These are phyloP conservation scores for Pseudocercospora fijiensis DNA, from an alignment of 2,329 filamentous ascomycete species.

Conservation along the genomic window DNA sequence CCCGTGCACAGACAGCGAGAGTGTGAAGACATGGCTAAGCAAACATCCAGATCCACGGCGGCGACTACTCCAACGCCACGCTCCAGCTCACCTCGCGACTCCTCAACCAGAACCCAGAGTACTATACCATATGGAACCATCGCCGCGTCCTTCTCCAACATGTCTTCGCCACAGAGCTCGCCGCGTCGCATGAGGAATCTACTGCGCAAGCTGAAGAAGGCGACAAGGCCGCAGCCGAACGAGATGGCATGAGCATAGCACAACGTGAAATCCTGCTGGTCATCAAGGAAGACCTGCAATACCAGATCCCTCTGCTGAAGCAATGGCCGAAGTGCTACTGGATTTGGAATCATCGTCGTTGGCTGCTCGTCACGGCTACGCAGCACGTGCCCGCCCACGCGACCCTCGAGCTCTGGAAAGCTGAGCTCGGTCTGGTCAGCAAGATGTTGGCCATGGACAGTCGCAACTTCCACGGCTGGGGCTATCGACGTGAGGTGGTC, in stretches of 20 bases:
- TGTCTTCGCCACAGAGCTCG: constrained; percentile 54
- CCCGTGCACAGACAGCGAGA: too few species aligned
- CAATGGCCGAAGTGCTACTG: constrained; percentile 97
- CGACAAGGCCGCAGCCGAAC: constrained; percentile 31
- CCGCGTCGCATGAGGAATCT: constrained; percentile 21
- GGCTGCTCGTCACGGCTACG: constrained; percentile 74
- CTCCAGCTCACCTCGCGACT: constrained; percentile 71
- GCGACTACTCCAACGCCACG: constrained; percentile 55
- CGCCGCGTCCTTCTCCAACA: constrained; percentile 70
- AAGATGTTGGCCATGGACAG: constrained; percentile 87
- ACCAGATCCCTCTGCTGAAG: constrained; percentile 79
- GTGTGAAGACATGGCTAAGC: not conserved
- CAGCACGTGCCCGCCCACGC: constrained; percentile 56
- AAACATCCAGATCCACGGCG: constrained; percentile 43
- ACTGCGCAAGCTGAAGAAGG: constrained; percentile 31
- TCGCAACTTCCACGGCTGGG: constrained; percentile 96
- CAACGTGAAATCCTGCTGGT: constrained; percentile 49
- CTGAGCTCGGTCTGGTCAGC: constrained; percentile 75
- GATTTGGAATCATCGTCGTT: constrained; percentile 96
- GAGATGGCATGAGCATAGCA: constrained; percentile 32
- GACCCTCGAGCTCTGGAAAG: constrained; percentile 72
- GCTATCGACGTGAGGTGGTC: constrained; percentile 79
- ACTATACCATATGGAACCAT: constrained; percentile 89
- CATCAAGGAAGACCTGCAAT: constrained; percentile 72
- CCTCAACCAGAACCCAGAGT: constrained; percentile 76